A percentile compares a stretch with the other conserved stretches of the same genome.
phyloP scores from a whole-genome alignment of 164 flowering plant genomes.

The Dillenia suffruticosa region DNA sequence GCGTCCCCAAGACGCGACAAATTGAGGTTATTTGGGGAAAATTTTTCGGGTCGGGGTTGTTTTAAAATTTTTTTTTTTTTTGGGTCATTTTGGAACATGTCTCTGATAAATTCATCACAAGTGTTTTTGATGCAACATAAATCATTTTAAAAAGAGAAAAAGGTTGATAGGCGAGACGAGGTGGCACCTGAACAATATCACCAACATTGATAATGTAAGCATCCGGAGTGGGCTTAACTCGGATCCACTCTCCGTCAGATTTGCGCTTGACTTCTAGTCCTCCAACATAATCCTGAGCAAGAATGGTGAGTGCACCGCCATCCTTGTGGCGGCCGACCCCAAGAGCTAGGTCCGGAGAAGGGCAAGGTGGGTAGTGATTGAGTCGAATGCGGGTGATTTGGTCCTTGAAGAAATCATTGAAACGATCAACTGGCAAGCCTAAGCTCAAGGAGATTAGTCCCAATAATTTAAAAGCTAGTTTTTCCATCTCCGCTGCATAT shows the following conservation, averaged over 20 bases:
- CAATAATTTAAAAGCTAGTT: slow-evolving; percentile 24
- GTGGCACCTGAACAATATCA: slow-evolving; percentile 29
- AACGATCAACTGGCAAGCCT: slow-evolving; percentile 23
- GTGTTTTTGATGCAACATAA: too few relatives aligned
- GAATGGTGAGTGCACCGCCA: slow-evolving; percentile 31
- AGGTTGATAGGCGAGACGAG: background rate
- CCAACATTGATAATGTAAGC: slow-evolving; percentile 43
- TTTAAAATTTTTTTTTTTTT: too few relatives aligned
- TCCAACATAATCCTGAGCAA: slow-evolving; percentile 42
- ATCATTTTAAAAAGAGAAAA: too few relatives aligned
- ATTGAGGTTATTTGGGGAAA: too few relatives aligned
- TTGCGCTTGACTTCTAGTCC: slow-evolving; percentile 37
- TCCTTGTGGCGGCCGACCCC: slow-evolving; percentile 55
- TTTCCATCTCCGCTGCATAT: slow-evolving; percentile 27
- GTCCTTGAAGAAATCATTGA: slow-evolving; percentile 25
- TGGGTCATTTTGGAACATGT: too few relatives aligned
- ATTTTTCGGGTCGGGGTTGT: too few relatives aligned
- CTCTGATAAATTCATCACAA: too few relatives aligned
- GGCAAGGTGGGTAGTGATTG: slow-evolving; percentile 51
- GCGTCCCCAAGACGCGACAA: too few relatives aligned
- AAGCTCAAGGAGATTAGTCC: slow-evolving; percentile 38
- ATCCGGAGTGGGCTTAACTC: slow-evolving; percentile 33
- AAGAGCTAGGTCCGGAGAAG: slow-evolving; percentile 34
- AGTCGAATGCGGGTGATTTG: slow-evolving; percentile 28
- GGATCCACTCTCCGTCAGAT: slow-evolving; percentile 35